Evolutionary conservation across 2,329 filamentous ascomycete genomes (phyloP).

Genomic region (Colletotrichum caudatum): DNA sequence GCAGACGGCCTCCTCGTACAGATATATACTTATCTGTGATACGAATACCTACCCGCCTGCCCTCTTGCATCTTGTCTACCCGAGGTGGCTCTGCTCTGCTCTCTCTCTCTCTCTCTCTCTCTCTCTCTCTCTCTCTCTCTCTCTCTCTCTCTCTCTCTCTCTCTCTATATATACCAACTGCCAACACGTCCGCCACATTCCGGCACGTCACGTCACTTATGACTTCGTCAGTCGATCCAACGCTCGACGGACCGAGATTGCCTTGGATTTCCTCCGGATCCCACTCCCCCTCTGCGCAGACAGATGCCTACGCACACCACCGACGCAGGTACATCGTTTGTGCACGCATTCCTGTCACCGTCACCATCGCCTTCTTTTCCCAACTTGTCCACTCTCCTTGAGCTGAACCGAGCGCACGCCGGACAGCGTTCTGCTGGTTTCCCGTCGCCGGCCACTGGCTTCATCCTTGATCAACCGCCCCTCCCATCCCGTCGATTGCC

Average conservation of each 20-base stretch:
- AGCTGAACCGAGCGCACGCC: constrained; percentile 36
- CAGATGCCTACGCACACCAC: background rate
- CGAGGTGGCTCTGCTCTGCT: no score
- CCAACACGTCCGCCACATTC: constrained; percentile 1
- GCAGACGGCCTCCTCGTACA: background rate
- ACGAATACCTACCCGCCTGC: background rate
- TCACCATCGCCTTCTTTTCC: constrained; percentile 1
- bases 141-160: background rate
- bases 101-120: background rate
- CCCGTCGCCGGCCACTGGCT: constrained; percentile 18
- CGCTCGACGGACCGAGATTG: background rate
- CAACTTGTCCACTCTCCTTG: constrained; percentile 6
- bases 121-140: background rate
- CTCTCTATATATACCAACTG: background rate
- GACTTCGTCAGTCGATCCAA: background rate
- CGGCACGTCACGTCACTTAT: background rate
- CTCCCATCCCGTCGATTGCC: constrained; percentile 36
- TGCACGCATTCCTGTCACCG: constrained; percentile 8
- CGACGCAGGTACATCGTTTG: background rate
- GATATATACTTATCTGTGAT: background rate
- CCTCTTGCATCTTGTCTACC: background rate
- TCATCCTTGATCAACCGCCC: constrained; percentile 35
- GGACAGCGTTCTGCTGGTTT: constrained; percentile 34
- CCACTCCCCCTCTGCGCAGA: background rate
- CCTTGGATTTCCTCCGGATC: background rate